These are phyloP conservation scores for Hygrophoropsis aurantiaca DNA, from an alignment of 768 basidiomycete genomes.

Conservation along the genomic window DNA sequence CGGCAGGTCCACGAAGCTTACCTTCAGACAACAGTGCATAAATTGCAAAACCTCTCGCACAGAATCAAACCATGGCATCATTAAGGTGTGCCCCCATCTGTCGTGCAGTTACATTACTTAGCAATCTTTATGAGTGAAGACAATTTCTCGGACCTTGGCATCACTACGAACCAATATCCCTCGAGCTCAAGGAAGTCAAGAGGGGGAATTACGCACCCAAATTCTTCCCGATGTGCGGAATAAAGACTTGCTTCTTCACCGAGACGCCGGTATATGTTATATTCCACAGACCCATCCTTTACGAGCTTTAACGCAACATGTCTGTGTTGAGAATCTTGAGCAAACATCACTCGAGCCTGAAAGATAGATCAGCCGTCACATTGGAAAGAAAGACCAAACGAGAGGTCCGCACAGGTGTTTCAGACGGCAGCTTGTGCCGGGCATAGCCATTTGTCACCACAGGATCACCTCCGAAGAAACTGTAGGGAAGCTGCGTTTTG, in stretches of 20 bases:
- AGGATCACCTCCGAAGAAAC: too few species aligned
- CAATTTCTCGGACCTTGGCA: conserved; percentile 21
- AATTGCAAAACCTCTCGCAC: conserved; percentile 7
- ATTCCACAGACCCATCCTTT: conserved; percentile 20
- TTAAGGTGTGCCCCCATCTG: conserved; percentile 12
- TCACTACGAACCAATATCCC: conserved; percentile 27
- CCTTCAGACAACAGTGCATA: conserved; percentile 6
- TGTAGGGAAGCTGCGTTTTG: too few species aligned
- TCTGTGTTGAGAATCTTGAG: too few species aligned
- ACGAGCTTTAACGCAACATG: conserved; percentile 23
- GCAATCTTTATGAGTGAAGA: not conserved
- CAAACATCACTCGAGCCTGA: too few species aligned
- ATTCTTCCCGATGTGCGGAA: not conserved
- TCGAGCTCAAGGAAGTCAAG: conserved; percentile 19
- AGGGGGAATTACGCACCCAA: conserved; percentile 18
- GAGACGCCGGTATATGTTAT: conserved; percentile 18
- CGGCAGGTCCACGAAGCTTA: not conserved
- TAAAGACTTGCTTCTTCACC: conserved; percentile 6
- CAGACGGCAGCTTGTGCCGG: too few species aligned
- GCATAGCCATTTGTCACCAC: too few species aligned
- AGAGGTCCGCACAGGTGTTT: too few species aligned
- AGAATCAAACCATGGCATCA: conserved; percentile 12
- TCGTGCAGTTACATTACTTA: not conserved
- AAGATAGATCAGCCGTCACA: too few species aligned
- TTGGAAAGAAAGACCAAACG: too few species aligned